Conservation (phyloP, 2,329 filamentous ascomycete species). For the Apiospora saccharicola region DNA sequence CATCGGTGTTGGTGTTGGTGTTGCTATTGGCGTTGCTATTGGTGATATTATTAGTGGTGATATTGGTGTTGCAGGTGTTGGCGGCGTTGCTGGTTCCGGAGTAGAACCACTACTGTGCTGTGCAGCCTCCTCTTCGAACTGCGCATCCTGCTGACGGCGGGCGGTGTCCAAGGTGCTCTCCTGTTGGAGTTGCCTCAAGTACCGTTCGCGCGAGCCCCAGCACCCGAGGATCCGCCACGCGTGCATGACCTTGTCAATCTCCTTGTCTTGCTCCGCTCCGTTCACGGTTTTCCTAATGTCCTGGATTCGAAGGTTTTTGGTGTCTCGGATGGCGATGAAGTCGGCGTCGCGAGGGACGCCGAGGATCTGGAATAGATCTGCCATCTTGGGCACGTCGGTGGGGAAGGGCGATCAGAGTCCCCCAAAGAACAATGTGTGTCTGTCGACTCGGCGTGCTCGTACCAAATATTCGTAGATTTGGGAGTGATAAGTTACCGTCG, state of each 20-base stretch:
- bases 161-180: not conserved
- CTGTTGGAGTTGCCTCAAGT: not conserved
- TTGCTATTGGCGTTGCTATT: not conserved
- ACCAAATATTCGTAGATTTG: not conserved
- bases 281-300: not conserved
- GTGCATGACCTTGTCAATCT: not conserved
- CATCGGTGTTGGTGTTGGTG: not conserved
- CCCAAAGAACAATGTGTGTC: not conserved
- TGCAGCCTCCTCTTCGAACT: not conserved
- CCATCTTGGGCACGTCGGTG: not conserved
- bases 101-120: accelerated
- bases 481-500: not conserved
- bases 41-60: too few relatives aligned
- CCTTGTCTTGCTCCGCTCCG: not conserved
- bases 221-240: not conserved
- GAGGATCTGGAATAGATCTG: not conserved
- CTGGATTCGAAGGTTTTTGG: not conserved
- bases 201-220: not conserved
- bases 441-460: not conserved
- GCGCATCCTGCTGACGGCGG: not conserved
- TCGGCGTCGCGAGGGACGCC: not conserved
- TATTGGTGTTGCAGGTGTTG: not conserved
- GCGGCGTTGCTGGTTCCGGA: not conserved
- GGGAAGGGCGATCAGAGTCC: not conserved
- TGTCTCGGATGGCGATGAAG: not conserved